Base-by-base conservation (phyloP, 345 rosid species). In the Draba incana region DNA sequence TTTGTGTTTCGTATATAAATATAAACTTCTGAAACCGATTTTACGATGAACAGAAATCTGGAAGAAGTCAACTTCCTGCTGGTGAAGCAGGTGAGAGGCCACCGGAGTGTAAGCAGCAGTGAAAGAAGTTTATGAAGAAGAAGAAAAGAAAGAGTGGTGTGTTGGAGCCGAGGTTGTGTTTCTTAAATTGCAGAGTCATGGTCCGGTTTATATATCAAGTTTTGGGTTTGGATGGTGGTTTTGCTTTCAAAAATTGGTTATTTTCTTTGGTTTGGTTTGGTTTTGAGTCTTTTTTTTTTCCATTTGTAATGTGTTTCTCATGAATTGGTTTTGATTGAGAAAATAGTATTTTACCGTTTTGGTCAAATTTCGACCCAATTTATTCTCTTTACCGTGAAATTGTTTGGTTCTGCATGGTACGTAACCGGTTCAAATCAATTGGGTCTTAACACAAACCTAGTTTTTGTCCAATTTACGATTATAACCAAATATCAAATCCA, bases 31-130 rank as follows among this genome's bases (percentile, higher is more conserved):
- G 56, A 66, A 46, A 38, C 57, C 61, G 51, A 53, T 23, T 41
- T 61, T n/a, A n/a, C 41, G 48, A 42, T 35, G 11, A 72, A 75
- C 65, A 89, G 99, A 88, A 78, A 79, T 48, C 80, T 56, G 90
- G 86, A 75, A 85, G 78, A 66, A 70, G 79, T 62, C 81, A 62
- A 60, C 71, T 45, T 15, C 88, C 63, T 3, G 78, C 76, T 6
- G 92, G 77, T 64, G 87, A 80, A 78, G 80, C 70, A 74, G 92
- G 90, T 52, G 98, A 92, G 83, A 78, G 89, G 74, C 97, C 99
- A 61, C 85, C 97, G 4, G 99, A 91, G 58, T 94, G 97, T 90
- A 94, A 94, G 89, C 97, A 94, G 77, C 98, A 89, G 83, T 91
- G 79, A 83, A 20, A 52, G 57, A 57, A 41, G 50, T 25, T 41